A percentile compares a stretch with the other conserved stretches of the same genome.
Conservation (phyloP, 139 green algal genomes). For the Picochlorum sp. region DNA sequence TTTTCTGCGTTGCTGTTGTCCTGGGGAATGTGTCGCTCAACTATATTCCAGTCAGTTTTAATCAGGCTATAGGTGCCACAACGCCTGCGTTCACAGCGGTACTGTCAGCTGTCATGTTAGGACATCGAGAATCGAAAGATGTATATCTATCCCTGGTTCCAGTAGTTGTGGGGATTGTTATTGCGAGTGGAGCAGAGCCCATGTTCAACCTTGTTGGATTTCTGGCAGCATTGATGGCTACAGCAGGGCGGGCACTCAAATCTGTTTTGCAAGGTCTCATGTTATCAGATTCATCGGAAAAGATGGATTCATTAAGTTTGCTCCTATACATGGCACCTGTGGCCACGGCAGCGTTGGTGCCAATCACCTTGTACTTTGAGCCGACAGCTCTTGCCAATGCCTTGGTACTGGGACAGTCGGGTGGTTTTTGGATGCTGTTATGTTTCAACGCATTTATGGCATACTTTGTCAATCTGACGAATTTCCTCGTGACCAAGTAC, state of each 20-base stretch:
- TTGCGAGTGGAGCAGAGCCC: conserved; percentile 81
- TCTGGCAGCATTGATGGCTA: conserved; percentile 61
- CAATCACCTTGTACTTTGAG: conserved; percentile 63
- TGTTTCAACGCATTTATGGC: conserved; percentile 72
- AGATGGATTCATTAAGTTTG: conserved; percentile 83
- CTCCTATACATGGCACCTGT: conserved; percentile 88
- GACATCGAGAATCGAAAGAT: conserved; percentile 39
- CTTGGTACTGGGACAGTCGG: conserved; percentile 12
- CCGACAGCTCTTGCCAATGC: conserved; percentile 20
- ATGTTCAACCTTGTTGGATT: conserved; percentile 85
- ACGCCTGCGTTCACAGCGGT: conserved; percentile 92
- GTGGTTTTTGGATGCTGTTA: conserved; percentile 61
- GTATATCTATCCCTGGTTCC: conserved; percentile 84
- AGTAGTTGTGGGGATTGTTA: conserved; percentile 79
- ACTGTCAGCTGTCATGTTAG: conserved; percentile 53
- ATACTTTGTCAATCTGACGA: conserved; percentile 94
- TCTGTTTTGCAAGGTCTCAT: conserved; percentile 69
- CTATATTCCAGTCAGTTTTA: conserved; percentile 90
- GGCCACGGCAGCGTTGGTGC: conserved; percentile 59
- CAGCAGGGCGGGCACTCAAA: conserved; percentile 65
- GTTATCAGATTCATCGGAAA: conserved; percentile 63
- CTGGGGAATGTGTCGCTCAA: conserved; percentile 80
- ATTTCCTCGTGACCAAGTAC: conserved; percentile 96
- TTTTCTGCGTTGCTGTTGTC: conserved; percentile 87
- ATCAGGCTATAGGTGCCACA: conserved; percentile 87